Evolutionary conservation across 352 stramenopile species (phyloP), one percentile per base, ranked within the genome.

Genomic region (Thalassiosira hispida): DNA sequence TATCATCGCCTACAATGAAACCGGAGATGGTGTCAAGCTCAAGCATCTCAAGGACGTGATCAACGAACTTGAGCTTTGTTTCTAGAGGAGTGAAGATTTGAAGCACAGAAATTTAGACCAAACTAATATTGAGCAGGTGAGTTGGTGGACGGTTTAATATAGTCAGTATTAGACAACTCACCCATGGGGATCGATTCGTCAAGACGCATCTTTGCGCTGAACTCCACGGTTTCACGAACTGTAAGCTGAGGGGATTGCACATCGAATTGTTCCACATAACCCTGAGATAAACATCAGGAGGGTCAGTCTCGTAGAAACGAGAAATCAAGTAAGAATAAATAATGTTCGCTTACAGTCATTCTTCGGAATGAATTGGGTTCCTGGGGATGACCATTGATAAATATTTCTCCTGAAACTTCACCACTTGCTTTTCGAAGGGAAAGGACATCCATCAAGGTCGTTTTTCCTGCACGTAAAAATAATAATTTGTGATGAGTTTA

Each of bases 381-480:
- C 81, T 96, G 96, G 16, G 82, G 77, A 73, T 96, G 64, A 4
- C 95, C 95, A 83, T 97, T 97, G 29, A 98, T 72, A 8, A 85
- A 81, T 44, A 98, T 93, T 33, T 96, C 83, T 38, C 95, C 95
- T 33, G 87, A 79, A 46, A 98, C 95, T 52, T 93, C 75, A 12
- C 95, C 95, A 47, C 87, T 91, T 7, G 90, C 95, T 77, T 98
- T 98, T 14, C 95, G 88, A 5, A 95, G 88, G 3, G 95, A 88
- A 29, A 98, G 91, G 1, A 97, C 94, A 71, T 98, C 95, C 86
- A 98, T 95, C 7, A 98, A 84, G 1, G 96, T 98, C 1, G 96
- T 98, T 79, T 98, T 98, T 4, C 96, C 95, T 18, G 93, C 93
- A n/a, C 93, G 92, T 31, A 79, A 93, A 20, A 87, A 95, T 6